Percentiles rank a stretch among this genome's conserved stretches.
These are phyloP conservation scores for Xerocomus potaroensis DNA, from an alignment of 768 basidiomycete species.

Conservation along the genomic window DNA sequence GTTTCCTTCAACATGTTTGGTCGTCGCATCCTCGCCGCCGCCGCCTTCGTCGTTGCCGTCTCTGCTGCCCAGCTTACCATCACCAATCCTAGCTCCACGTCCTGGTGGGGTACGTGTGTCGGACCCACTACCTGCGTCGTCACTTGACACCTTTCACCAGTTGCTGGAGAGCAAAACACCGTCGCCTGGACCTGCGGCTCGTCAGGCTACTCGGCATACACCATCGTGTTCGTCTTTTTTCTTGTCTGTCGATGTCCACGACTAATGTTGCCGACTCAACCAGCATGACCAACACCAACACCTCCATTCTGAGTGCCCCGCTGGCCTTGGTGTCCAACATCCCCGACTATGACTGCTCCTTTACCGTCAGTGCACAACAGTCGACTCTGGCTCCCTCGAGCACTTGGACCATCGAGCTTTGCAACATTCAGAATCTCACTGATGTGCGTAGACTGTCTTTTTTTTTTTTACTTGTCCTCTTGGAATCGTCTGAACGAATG, in stretches of 20 bases:
- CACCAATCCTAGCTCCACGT: slow-evolving; percentile 39
- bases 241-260: slow-evolving; percentile 3
- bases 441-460: slow-evolving; percentile 43
- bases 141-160: slow-evolving; percentile 29
- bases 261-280: slow-evolving; percentile 6
- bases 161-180: slow-evolving; percentile 53
- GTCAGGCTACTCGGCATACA: slow-evolving; percentile 40
- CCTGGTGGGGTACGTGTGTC: slow-evolving; percentile 65
- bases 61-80: slow-evolving; percentile 36
- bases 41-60: slow-evolving; percentile 37
- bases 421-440: slow-evolving; percentile 45
- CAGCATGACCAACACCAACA: slow-evolving; percentile 45
- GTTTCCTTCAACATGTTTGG: slow-evolving; percentile 31
- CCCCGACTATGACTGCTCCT: slow-evolving; percentile 57
- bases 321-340: slow-evolving; percentile 43
- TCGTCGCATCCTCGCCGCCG: slow-evolving; percentile 32
- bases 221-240: slow-evolving; percentile 36
- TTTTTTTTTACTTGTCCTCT: no score
- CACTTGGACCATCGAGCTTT: slow-evolving; percentile 49
- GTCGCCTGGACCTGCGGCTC: slow-evolving; percentile 55
- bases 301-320: slow-evolving; percentile 36
- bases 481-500: background rate
- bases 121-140: background rate
- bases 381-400: slow-evolving; percentile 37
- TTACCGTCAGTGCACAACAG: slow-evolving; percentile 44